Evolutionary conservation across 768 basidiomycete species (phyloP), one percentile per base, ranked within the genome.

Genomic region (Cystofilobasidium capitatum): DNA sequence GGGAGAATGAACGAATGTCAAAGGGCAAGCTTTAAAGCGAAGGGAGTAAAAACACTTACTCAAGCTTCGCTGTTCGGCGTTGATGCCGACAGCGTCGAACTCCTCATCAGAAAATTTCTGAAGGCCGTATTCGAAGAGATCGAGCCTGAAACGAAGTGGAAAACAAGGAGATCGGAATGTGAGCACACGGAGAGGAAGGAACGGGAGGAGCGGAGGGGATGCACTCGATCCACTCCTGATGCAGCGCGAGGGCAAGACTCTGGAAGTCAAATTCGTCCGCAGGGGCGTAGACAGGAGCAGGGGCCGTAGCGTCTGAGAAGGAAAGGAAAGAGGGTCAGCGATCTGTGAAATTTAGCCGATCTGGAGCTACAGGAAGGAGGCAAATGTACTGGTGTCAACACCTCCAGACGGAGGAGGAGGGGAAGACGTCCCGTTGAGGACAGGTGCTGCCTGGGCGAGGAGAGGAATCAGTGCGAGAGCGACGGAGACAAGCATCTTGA

Each of bases 61-160:
- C 45, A 68, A 51, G 14, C 37, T 58, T n/a, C 51, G 24, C 69
- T 85, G 83, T 29, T 82, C 82, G 6, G 81, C 80, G 57, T 74
- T 78, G 51, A 87, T 71, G 0, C 84, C 84, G 0, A 80, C 82
- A 6, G 74, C 81, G 31, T 81, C 80, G 73, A 86, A 87, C 26
- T 86, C 84, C 33, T 80, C 77, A 0, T 68, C 77, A 3, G 81
- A 81, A 78, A 88, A 87, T 49, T 73, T 71, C 17, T 80, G 79
- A 12, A 85, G 79, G 31, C 82, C 84, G 66, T 81, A 77, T 72
- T 84, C 78, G 79, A 85, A 85, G 12, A 84, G 75, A 69, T 84
- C 83, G 70, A 62, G 62, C 31, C 51, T 55, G 49, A 5, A 12
- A 24, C n/a, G n/a, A n/a, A n/a, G n/a, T n/a, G n/a, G n/a, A 62